Conservation (phyloP, 148 eudicot species). For the Rhododendron henanense region DNA sequence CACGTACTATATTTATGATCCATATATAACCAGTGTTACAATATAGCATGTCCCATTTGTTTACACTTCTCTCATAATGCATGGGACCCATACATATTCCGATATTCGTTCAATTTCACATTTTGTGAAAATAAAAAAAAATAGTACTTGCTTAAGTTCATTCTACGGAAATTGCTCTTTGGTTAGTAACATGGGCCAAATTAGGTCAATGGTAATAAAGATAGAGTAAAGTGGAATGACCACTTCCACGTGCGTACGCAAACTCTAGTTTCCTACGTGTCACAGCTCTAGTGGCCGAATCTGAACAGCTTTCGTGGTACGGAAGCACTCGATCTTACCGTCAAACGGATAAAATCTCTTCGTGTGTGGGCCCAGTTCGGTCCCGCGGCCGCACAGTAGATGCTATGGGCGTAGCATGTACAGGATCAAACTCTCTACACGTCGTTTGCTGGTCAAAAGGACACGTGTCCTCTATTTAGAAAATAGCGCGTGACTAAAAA, state of each 20-base stretch:
- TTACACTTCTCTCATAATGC: too few relatives aligned
- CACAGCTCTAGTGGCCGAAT: background rate
- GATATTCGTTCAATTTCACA: too few relatives aligned
- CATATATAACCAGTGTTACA: too few relatives aligned
- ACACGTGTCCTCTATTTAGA: background rate
- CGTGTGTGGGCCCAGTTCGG: background rate
- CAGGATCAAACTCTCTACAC: background rate
- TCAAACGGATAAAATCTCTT: background rate
- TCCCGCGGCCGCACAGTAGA: background rate
- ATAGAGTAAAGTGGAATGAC: background rate
- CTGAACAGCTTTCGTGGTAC: background rate
- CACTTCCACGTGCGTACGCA: background rate
- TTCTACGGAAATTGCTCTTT: background rate
- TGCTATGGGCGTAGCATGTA: background rate
- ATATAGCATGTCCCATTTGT: too few relatives aligned
- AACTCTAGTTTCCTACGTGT: background rate
- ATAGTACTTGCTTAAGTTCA: too few relatives aligned
- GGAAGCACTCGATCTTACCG: background rate
- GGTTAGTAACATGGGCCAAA: background rate
- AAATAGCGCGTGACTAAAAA: slow-evolving; percentile 13
- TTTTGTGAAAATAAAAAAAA: too few relatives aligned
- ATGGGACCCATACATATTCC: too few relatives aligned
- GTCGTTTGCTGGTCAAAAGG: background rate
- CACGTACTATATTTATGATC: too few relatives aligned
- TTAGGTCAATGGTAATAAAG: background rate